These are phyloP conservation scores for Anethum foeniculum DNA, from an alignment of 140 eudicot species.

Conservation along the genomic window DNA sequence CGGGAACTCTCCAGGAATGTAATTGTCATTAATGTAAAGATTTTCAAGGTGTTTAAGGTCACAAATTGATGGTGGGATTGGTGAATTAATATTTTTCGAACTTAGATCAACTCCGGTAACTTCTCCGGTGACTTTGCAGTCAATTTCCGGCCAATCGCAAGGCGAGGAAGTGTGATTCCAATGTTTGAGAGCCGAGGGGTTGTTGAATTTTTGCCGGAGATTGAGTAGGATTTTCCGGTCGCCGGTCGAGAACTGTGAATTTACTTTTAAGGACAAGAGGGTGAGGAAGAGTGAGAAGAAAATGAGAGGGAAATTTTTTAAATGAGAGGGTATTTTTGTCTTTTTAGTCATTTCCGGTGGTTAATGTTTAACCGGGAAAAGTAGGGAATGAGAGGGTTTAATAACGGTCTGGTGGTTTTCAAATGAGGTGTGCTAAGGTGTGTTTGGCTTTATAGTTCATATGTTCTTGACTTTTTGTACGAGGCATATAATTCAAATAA, in stretches of 20 bases:
- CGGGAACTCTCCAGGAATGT: conserved; percentile 55
- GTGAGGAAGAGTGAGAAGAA: conserved; percentile 14
- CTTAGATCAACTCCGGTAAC: conserved; percentile 29
- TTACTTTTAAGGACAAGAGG: conserved; percentile 22
- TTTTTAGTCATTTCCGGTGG: background rate
- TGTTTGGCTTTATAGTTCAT: background rate
- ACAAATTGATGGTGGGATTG: conserved; percentile 42
- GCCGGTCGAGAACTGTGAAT: conserved; percentile 36
- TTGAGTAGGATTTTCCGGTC: conserved; percentile 44
- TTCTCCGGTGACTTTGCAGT: conserved; percentile 36
- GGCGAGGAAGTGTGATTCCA: conserved; percentile 64
- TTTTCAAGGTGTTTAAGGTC: conserved; percentile 32
- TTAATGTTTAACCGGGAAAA: conserved; percentile 9
- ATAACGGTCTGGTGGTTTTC: conserved; percentile 8
- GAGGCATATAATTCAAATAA: too few relatives aligned
- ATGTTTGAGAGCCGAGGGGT: conserved; percentile 34
- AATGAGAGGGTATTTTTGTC: conserved; percentile 11
- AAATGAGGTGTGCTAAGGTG: conserved; percentile 12
- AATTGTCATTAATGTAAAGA: conserved; percentile 31
- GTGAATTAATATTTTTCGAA: conserved; percentile 21
- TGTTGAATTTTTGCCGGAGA: conserved; percentile 41
- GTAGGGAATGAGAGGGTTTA: too few relatives aligned
- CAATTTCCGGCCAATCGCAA: conserved; percentile 61
- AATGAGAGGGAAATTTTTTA: background rate
- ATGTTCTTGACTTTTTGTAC: background rate